phyloP scores from a whole-genome alignment of 2,329 filamentous ascomycete genomes.

The Verticillium nubilum region DNA sequence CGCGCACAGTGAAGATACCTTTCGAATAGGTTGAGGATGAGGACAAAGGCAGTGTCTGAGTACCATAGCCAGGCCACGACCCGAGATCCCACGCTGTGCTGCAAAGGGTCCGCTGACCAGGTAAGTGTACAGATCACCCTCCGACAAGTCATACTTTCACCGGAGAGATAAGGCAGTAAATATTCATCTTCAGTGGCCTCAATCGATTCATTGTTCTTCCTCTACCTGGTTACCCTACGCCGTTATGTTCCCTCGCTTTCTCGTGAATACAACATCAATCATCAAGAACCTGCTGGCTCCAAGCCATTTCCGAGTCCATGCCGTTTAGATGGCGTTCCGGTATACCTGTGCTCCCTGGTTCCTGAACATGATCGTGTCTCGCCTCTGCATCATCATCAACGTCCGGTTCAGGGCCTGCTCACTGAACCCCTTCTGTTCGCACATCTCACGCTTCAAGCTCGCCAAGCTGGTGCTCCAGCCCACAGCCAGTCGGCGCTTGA shows the following conservation, averaged over 20 bases:
- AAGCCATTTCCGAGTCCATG: not conserved
- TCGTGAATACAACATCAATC: not conserved
- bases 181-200: constrained; percentile 5
- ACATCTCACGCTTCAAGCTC: constrained; percentile 83
- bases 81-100: not conserved
- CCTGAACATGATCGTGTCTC: constrained; percentile 80
- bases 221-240: not conserved
- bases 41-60: constrained; percentile 13
- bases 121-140: not conserved
- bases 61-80: not conserved
- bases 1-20: not conserved
- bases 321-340: constrained; percentile 59
- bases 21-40: constrained; percentile 13
- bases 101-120: constrained; percentile 3
- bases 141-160: not conserved
- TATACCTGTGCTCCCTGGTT: constrained; percentile 73
- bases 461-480: constrained; percentile 92
- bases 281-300: not conserved
- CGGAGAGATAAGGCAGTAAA: not conserved
- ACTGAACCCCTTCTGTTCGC: constrained; percentile 83
- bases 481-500: constrained; percentile 81
- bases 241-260: not conserved
- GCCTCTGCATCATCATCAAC: constrained; percentile 76
- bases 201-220: constrained; percentile 3
- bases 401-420: constrained; percentile 83